Base-by-base conservation (phyloP, 805 yeast genomes). In the Monosporozyma aquatica region DNA sequence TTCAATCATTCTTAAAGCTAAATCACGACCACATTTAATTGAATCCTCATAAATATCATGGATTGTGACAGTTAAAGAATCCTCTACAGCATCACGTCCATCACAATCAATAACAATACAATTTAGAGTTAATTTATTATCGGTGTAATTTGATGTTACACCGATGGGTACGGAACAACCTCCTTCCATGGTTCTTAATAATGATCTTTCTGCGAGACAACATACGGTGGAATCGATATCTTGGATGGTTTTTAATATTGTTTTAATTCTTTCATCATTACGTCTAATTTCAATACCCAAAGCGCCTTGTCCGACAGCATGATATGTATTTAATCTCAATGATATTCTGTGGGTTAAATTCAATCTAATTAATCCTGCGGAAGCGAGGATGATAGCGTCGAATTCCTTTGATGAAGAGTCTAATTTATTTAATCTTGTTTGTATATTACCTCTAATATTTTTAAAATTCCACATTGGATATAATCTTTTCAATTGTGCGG, bases 261-360 rank as follows among this genome's bases (percentile, higher is more conserved):
- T 62, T 51, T 67, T 67, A 64, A 84, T 75, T 39, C 68, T 66
- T 5, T 62, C 55, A 61, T 92, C 95, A 45, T 72, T 74, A 45
- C 72, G 72, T 53, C 94, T 74, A 51, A 90, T 85, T 66, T 92
- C 98, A 22, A 92, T 68, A 15, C 97, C 98, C 36, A 92, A 65
- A 0, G 97, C 97, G 49, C 98, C 98, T 67, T 92, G 98, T n/a
- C 98, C 98, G 37, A 92, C 96, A 1, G 98, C 96, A 59, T 90
- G 85, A 59, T 79, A 82, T 5, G 78, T 71, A 43, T 80, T 76
- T 48, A 92, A 70, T 49, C 70, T 72, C 48, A 74, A 70, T 5
- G 95, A 79, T 57, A 92, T 87, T 61, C 97, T 71, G 51, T 76
- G 61, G n/a, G 74, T 78, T 41, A 89, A 66, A 10, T 80, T 83